Base-by-base conservation (phyloP, 1,284 basidiomycete genomes). In the Golubevia pallescens region DNA sequence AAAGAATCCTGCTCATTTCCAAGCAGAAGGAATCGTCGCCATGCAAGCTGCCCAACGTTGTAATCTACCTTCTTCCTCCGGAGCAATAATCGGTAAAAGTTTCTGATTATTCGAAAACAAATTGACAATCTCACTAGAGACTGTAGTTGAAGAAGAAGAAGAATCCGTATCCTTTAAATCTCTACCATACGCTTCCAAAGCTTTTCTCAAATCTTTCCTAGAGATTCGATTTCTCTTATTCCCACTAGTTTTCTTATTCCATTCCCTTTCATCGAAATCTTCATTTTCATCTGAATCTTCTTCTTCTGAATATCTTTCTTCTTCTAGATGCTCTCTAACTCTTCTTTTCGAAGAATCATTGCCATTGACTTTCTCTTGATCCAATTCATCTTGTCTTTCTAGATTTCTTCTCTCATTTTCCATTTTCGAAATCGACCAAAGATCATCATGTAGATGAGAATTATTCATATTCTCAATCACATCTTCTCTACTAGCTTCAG, bases 41-140 rank as follows among this genome's bases (percentile, higher is more conserved):
- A 84, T 78, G 58, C 77, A 78, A 59, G 64, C 67, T n/a, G 77
- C 77, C 81, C 81, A 84, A 13, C 81, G 70, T 58, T 77, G 60
- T 57, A 83, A 61, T 16, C 81, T 66, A 13, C 81, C 81, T 6
- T 68, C 62, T 63, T 84, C 81, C 53, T 83, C 79, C 1, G 73
- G 79, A 6, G 78, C 79, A 8, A 84, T 70, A 53, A 82, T 70
- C 14, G 81, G 81, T 14, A 84, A 70, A 48, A 79, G 62, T 55
- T 63, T 71, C 52, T 73, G 57, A n/a, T 71, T 66, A 14, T 16
- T 42, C 32, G 34, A 38, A 38, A 38, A 38, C 3, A 10, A 38
- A 10, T 38, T 38, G 3, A 10, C 34, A 5, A 38, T 38, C 10
- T 4, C 3, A 38, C 5, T 38, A 38, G 34, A 10, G 10, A 10